A percentile compares a stretch with the other conserved stretches of the same genome.
Conservation (phyloP, 1,284 basidiomycete genomes). For the Ustilago trichophora region DNA sequence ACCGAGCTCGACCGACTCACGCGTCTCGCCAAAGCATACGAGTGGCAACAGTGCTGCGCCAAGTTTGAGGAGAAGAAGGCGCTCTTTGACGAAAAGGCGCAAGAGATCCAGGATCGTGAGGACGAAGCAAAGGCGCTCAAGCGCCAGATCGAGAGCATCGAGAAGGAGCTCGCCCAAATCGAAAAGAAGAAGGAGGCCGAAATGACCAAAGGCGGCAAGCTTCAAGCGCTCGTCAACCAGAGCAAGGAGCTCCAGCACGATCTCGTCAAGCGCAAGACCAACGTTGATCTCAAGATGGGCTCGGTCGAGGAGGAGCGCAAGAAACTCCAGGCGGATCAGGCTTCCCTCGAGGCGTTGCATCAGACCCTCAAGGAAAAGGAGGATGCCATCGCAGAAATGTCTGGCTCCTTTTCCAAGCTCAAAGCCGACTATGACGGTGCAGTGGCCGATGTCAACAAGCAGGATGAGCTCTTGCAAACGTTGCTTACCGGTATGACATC, state of each 20-base stretch:
- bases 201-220: slow-evolving; percentile 78
- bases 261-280: slow-evolving; percentile 85
- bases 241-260: slow-evolving; percentile 82
- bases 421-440: slow-evolving; percentile 75
- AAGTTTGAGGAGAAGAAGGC: slow-evolving; percentile 67
- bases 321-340: slow-evolving; percentile 72
- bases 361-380: slow-evolving; percentile 69
- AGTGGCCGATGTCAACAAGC: slow-evolving; percentile 75
- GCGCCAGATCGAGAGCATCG: slow-evolving; percentile 67
- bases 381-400: slow-evolving; percentile 28
- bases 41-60: slow-evolving; percentile 74
- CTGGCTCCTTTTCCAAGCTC: slow-evolving; percentile 65
- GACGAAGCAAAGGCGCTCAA: slow-evolving; percentile 64
- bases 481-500: slow-evolving; percentile 88
- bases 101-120: slow-evolving; percentile 62
- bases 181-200: slow-evolving; percentile 71
- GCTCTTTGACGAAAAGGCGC: slow-evolving; percentile 63
- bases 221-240: slow-evolving; percentile 80
- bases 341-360: slow-evolving; percentile 67
- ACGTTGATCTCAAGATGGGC: slow-evolving; percentile 82
- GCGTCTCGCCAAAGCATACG: slow-evolving; percentile 84
- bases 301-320: slow-evolving; percentile 83
- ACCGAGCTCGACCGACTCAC: slow-evolving; percentile 89
- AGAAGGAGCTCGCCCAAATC: slow-evolving; percentile 70
- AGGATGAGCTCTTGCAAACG: slow-evolving; percentile 94